Base-by-base conservation (phyloP, 148 eudicot species). In the Vaccinium vitisidaea region DNA sequence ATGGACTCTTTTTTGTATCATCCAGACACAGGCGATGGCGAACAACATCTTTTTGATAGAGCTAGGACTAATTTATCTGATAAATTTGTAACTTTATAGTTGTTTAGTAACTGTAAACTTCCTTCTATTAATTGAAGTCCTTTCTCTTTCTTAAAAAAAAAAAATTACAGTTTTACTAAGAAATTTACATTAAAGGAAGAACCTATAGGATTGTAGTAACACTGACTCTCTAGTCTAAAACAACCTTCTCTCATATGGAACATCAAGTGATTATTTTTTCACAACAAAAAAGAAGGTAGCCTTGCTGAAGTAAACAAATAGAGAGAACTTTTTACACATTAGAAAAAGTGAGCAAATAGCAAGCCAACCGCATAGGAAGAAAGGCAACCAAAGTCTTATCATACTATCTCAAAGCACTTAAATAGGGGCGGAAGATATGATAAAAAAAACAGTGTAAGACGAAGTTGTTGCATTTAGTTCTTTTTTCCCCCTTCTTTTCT, bases 321-420 rank as follows among this genome's bases (percentile, higher is more conserved):
- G 9, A 30, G 59, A 39, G 7, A 36, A 80, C 21, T 30, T 80
- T 36, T 27, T 39, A 16, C 32, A 7, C 36, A 8, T 32, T 19
- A 61, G 73, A 81, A 43, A 63, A 55, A 54, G 16, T 81, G 13
- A 81, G 54, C 83, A 65, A n/a, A 61, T 81, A 48, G 55, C 75
- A 43, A 80, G 71, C 70, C 10, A 39, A 39, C 7, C 36, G 11
- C 36, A n/a, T 12, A 0, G 39, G 58, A 77, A 27, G 48, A 58
- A 43, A 43, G 48, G n/a, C 3, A 36, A 75, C 15, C 70, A 39
- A 12, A 58, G 58, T 56, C 48, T 30, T 36, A 56, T 18, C 14
- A 59, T 39, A 6, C 8, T 23, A 43, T 23, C 46, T 36, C 18
- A 36, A 9, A 36, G 36, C 18, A 56, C 75, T 65, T 48, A 27